These are phyloP conservation scores for Tylopilus sp. DNA, from an alignment of 1,284 basidiomycete species.

Conservation along the genomic window DNA sequence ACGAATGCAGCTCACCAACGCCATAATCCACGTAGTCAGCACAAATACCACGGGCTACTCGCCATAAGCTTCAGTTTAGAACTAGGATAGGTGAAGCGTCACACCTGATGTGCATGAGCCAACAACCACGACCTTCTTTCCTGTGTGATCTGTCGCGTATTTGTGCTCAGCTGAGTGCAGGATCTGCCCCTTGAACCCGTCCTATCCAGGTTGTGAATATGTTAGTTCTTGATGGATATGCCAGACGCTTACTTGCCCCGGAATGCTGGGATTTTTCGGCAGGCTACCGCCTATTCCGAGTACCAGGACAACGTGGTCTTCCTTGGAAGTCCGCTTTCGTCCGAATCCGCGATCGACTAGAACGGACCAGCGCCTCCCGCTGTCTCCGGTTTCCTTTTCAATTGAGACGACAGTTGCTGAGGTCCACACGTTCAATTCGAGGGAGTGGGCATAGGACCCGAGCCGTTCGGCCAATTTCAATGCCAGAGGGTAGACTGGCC, in stretches of 20 bases:
- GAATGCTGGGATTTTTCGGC: slow-evolving; percentile 37
- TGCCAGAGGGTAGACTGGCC: slow-evolving; percentile 42
- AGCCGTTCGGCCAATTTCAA: slow-evolving; percentile 47
- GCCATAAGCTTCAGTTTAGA: not conserved
- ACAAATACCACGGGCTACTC: slow-evolving; percentile 31
- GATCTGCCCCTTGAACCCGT: slow-evolving; percentile 51
- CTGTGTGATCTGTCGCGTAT: slow-evolving; percentile 45
- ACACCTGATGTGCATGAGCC: slow-evolving; percentile 59
- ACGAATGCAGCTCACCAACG: slow-evolving; percentile 18
- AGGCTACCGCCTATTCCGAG: slow-evolving; percentile 43
- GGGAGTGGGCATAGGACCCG: slow-evolving; percentile 42
- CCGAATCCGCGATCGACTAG: slow-evolving; percentile 34
- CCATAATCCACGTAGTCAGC: slow-evolving; percentile 31
- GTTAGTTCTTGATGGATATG: slow-evolving; percentile 13
- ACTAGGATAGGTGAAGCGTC: not conserved
- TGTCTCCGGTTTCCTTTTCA: slow-evolving; percentile 29
- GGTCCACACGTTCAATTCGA: slow-evolving; percentile 49
- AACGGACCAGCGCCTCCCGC: slow-evolving; percentile 39
- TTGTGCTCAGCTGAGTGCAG: slow-evolving; percentile 55
- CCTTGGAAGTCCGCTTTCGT: slow-evolving; percentile 33
- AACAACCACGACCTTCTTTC: slow-evolving; percentile 59
- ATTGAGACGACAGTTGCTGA: slow-evolving; percentile 35
- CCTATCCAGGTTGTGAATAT: slow-evolving; percentile 30
- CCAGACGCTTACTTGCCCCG: slow-evolving; percentile 23
- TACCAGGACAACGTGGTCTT: slow-evolving; percentile 40